Conservation (phyloP, 1,139 yeast genomes). For the Petasospora rhodanensis region DNA sequence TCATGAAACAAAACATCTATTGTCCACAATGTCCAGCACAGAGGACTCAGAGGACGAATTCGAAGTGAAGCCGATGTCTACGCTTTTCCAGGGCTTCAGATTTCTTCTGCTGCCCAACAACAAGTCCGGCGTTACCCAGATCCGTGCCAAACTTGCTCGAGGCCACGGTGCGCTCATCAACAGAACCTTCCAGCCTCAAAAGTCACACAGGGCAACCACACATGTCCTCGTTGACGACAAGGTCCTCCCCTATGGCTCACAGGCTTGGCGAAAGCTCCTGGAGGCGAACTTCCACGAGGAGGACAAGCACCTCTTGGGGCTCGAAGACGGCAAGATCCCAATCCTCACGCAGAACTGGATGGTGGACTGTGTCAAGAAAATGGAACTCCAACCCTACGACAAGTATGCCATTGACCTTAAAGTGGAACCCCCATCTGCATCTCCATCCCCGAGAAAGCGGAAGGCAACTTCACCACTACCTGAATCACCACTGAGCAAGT, state of each 20-base stretch:
- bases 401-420: slow-evolving; percentile 15
- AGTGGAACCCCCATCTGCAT: slow-evolving; percentile 1
- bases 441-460: slow-evolving; percentile 9
- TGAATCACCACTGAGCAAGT: slow-evolving; percentile 3
- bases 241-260: slow-evolving; percentile 10
- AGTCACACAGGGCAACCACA: slow-evolving; percentile 18
- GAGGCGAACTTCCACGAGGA: slow-evolving; percentile 2
- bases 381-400: slow-evolving; percentile 20
- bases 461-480: slow-evolving; percentile 1
- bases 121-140: slow-evolving; percentile 13
- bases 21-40: no score
- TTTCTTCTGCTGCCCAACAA: slow-evolving; percentile 22
- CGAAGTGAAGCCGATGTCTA: slow-evolving; percentile 4
- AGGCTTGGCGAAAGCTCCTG: slow-evolving; percentile 7
- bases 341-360: slow-evolving; percentile 34
- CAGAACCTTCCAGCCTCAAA: slow-evolving; percentile 4
- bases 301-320: no score
- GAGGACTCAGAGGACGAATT: no score
- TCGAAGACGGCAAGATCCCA: slow-evolving; percentile 3
- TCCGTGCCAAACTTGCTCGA: slow-evolving; percentile 17
- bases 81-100: slow-evolving; percentile 5
- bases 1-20: no score
- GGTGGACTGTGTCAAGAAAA: slow-evolving; percentile 32
- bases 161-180: slow-evolving; percentile 34
- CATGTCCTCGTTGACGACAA: slow-evolving; percentile 30